These are phyloP conservation scores for Actinomucor elegans DNA, from an alignment of 371 early-diverging fungal species.

Conservation along the genomic window DNA sequence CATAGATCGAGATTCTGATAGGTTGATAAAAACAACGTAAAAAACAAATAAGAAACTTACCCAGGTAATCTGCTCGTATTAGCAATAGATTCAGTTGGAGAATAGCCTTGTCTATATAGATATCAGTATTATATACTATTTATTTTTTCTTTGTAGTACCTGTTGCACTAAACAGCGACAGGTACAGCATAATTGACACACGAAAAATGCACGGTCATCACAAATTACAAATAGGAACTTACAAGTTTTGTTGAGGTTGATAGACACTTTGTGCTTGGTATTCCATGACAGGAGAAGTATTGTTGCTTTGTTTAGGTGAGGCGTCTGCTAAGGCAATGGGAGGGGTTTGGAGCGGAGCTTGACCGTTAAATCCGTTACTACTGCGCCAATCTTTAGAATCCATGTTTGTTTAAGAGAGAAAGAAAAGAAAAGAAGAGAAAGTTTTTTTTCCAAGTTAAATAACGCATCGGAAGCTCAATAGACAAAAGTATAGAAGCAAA, in stretches of 20 bases:
- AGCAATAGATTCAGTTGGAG: conserved; percentile 2
- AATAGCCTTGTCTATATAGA: not conserved
- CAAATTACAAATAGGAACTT: not conserved
- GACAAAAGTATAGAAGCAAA: too few species aligned
- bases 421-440: too few species aligned
- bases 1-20: not conserved
- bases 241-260: not conserved
- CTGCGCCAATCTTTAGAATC: conserved; percentile 19
- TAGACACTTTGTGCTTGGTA: not conserved
- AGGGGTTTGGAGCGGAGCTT: conserved; percentile 13
- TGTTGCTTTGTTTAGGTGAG: conserved; percentile 8
- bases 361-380: not conserved
- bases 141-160: conserved; percentile 15
- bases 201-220: not conserved
- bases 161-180: conserved; percentile 27
- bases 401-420: too few species aligned
- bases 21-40: not conserved
- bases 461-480: too few species aligned
- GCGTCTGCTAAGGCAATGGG: not conserved
- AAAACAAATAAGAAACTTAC: conserved; percentile 8
- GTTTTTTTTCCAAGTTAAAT: too few species aligned
- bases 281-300: not conserved
- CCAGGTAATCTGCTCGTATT: conserved; percentile 16
- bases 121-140: too few species aligned
- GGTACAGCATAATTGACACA: conserved; percentile 22